These are phyloP conservation scores for Pseudogymnoascus sp. DNA, from an alignment of 2,329 filamentous ascomycete genomes.

Conservation along the genomic window DNA sequence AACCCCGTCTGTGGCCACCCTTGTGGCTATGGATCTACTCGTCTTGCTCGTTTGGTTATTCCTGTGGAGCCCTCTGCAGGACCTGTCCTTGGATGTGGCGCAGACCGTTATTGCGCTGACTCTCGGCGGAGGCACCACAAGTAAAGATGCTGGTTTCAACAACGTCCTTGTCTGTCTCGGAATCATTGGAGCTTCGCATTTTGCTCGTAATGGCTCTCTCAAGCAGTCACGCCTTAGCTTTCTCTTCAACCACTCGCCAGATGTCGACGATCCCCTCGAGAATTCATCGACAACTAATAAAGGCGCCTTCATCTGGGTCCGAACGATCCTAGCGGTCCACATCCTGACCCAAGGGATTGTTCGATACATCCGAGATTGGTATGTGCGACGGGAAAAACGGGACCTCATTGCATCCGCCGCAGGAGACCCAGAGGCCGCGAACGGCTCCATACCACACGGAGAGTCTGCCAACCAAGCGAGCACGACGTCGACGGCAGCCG, in stretches of 20 bases:
- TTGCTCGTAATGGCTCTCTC: constrained; percentile 22
- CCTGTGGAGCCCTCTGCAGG: constrained; percentile 79
- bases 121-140: constrained; percentile 71
- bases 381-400: constrained; percentile 52
- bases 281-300: constrained; percentile 35
- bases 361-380: constrained; percentile 63
- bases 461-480: neutral
- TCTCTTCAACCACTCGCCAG: constrained; percentile 21
- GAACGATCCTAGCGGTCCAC: constrained; percentile 65
- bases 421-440: constrained; percentile 58
- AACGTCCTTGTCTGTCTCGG: constrained; percentile 65
- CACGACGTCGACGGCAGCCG: constrained; percentile 37
- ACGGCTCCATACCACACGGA: constrained; percentile 23
- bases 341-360: constrained; percentile 68
- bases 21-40: constrained; percentile 75
- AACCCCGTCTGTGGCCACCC: constrained; percentile 77
- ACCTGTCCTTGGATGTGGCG: constrained; percentile 80
- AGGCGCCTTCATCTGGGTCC: constrained; percentile 57
- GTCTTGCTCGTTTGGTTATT: constrained; percentile 82
- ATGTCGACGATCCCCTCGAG: constrained; percentile 42
- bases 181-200: constrained; percentile 45
- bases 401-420: constrained; percentile 42
- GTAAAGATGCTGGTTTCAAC: constrained; percentile 60
- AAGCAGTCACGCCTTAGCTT: constrained; percentile 27
- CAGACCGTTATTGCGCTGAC: constrained; percentile 92